Evolutionary conservation across 352 stramenopile species (phyloP).

Genomic region (Pythium brassicae): DNA sequence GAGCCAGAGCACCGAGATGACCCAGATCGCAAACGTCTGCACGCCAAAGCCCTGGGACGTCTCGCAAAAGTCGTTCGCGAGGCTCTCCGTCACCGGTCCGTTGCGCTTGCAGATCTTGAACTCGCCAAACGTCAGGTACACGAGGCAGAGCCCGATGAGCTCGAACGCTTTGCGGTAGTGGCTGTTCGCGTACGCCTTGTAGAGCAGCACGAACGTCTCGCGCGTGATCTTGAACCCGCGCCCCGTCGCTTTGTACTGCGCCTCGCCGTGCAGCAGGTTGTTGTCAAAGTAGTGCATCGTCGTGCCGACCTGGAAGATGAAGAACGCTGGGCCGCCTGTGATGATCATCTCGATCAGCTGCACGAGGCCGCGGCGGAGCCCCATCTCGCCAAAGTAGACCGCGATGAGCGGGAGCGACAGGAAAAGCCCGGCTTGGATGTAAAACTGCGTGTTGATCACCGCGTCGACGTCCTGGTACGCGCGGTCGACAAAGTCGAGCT

Average conservation of each 20-base stretch:
- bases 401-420: conserved; percentile 70
- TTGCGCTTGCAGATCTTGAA: conserved; percentile 61
- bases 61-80: conserved; percentile 54
- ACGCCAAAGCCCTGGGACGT: conserved; percentile 69
- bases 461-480: conserved; percentile 60
- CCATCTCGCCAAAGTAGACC: conserved; percentile 75
- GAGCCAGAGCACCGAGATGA: conserved; percentile 70
- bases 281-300: conserved; percentile 85
- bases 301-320: conserved; percentile 79
- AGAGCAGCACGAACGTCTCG: conserved; percentile 72
- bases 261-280: conserved; percentile 68
- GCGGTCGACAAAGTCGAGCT: conserved; percentile 50
- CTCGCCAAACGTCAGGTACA: conserved; percentile 64
- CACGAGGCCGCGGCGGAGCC: conserved; percentile 51
- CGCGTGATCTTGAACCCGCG: conserved; percentile 82
- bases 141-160: conserved; percentile 60
- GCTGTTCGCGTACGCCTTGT: conserved; percentile 67
- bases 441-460: conserved; percentile 78
- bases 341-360: conserved; percentile 77
- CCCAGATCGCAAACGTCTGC: conserved; percentile 79
- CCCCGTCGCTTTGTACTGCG: conserved; percentile 75
- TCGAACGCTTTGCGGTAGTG: conserved; percentile 79
- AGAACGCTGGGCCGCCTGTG: conserved; percentile 65
- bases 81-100: conserved; percentile 38
- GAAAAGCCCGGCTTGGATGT: conserved; percentile 74